Base-by-base conservation (phyloP, 129 eudicot species). In the Pittosporum tobira region DNA sequence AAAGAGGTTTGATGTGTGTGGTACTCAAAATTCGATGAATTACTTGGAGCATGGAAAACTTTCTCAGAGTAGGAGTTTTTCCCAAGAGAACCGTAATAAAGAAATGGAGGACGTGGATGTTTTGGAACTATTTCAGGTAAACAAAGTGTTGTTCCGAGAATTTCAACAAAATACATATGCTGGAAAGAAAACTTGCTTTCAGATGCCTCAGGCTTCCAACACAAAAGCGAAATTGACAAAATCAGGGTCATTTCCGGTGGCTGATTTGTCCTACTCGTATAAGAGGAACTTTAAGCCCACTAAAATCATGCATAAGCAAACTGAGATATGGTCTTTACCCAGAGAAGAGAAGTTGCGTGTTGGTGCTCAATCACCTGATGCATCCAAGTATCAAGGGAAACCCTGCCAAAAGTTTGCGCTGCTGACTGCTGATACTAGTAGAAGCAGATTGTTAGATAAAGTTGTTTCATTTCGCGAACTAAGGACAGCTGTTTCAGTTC, bases 161-260 rank as follows among this genome's bases (percentile, higher is more conserved):
- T 20, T 67, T 26, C 50, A 70, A 51, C 64, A 68, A 50, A 36
- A 72, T 29, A 42, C 62, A 23, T 76, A 64, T 53, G 72, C 56
- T 43, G 40, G 34, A 14, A 14, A 11, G 9, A 48, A 6, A 49
- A 62, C 55, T 20, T 45, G 61, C 59, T 28, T 65, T 15, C 44
- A 45, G 9, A 44, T 61, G 20, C 69, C 62, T 2, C 59, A 59
- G 49, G 67, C 20, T 48, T 58, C 66, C 9, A 64, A 61, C 25
- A 21, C 23, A 29, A 73, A 70, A 49, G 72, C 73, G 38, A 78
- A 72, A 59, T 67, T 83, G 27, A 67, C 73, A 16, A 91, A 80
- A 57, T 80, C 94, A 6, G 88, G 87, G 31, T 80, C 98, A 10
- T 91, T 80, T 66, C 98, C 97, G 15, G 53, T 70, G 25, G 75